Evolutionary conservation across 345 rosid genomes (phyloP).

Genomic region (Brassica rapa): DNA sequence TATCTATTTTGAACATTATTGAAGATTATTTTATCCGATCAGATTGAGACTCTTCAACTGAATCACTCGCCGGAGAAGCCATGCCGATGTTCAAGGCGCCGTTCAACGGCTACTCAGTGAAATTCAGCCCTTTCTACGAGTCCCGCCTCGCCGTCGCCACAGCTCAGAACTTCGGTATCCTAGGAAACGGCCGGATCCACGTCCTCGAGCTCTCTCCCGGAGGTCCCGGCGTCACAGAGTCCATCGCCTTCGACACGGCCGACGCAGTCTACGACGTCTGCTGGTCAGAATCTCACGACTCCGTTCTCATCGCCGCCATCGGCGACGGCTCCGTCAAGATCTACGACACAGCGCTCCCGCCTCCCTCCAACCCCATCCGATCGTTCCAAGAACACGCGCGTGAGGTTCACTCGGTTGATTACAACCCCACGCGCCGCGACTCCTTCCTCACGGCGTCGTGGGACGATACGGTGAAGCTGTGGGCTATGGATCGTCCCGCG

Average conservation of each 20-base stretch:
- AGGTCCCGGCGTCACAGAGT: conserved; percentile 55
- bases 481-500: conserved; percentile 62
- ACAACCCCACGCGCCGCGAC: conserved; percentile 91
- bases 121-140: conserved; percentile 88
- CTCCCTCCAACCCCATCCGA: conserved; percentile 69
- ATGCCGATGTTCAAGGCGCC: conserved; percentile 86
- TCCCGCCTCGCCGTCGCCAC: conserved; percentile 67
- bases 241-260: conserved; percentile 71
- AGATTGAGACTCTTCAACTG: conserved; percentile 15
- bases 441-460: conserved; percentile 85
- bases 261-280: conserved; percentile 86
- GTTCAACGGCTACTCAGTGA: conserved; percentile 86
- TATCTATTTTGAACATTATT: background rate
- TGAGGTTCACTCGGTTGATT: conserved; percentile 80
- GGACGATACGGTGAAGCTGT: conserved; percentile 61
- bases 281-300: conserved; percentile 97
- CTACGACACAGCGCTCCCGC: conserved; percentile 76
- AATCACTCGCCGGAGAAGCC: conserved; percentile 33
- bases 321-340: conserved; percentile 92
- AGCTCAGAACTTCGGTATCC: conserved; percentile 23
- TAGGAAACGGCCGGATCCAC: conserved; percentile 87
- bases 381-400: conserved; percentile 91
- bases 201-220: conserved; percentile 72
- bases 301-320: conserved; percentile 72
- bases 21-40: conserved; percentile 27